Base-by-base conservation (phyloP, 164 flowering plant species). In the Vitis labrusca region DNA sequence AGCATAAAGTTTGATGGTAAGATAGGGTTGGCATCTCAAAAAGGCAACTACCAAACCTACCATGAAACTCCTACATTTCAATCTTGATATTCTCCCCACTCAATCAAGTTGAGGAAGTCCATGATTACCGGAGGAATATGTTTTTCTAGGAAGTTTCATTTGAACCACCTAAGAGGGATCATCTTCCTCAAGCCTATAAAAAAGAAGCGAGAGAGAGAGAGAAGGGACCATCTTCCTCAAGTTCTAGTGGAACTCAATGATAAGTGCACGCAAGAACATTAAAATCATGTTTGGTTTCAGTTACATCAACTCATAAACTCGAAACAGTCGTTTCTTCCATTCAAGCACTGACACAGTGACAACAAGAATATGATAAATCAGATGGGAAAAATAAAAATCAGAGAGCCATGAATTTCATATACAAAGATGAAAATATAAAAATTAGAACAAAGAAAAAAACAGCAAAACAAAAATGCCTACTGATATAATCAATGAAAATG, bases 41-140 rank as follows among this genome's bases (percentile, higher is more conserved):
- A 51, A 52, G 52, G 47, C 47, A 66, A 66, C 55, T 49, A 16
- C 32, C 57, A 16, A 56, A 57, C 32, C 54, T 23, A 56, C 19
- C 48, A 32, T 10, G 55, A 54, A 13, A 32, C n/a, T 55, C 59
- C 50, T 37, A 54, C 59, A 32, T 23, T 23, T 49, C 15, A 60
- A 68, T 27, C 52, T 17, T 4, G 32, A 23, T n/a, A 62, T 50
- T 61, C 56, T 48, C 8, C 65, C 64, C 44, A 73, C 16, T 14
- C 55, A n/a, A 54, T 55, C 16, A 63, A 47, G 10, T n/a, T 53
- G 15, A 19, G 50, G n/a, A 70, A 69, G 9, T 8, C 2, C 13
- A 2, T n/a, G 51, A 23, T 52, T 29, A 15, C 48, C 23, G 9
- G 23, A 17, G 37, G 53, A 47, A 30, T 30, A 14, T 6, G 7